phyloP scores from a whole-genome alignment of 192 early-diverging fungal species.

The Coemansia sp. region DNA sequence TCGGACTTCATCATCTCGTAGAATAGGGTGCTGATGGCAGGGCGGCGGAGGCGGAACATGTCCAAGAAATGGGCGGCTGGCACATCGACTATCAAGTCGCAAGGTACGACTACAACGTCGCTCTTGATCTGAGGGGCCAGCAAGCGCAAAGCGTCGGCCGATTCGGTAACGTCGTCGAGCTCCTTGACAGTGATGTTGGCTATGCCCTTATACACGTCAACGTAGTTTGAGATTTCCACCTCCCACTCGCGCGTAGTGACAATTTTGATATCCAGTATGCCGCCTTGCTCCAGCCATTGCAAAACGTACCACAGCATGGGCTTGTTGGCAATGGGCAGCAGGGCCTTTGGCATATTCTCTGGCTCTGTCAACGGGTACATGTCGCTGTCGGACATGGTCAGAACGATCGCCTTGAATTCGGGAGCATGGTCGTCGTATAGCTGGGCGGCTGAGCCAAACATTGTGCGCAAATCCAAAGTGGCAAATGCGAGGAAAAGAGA shows the following conservation, averaged over 20 bases:
- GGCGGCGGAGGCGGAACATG: conserved; percentile 71
- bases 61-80: conserved; percentile 83
- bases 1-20: conserved; percentile 78
- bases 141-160: conserved; percentile 80
- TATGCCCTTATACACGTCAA: conserved; percentile 54
- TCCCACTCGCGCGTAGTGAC: conserved; percentile 67
- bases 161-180: conserved; percentile 61
- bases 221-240: conserved; percentile 56
- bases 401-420: conserved; percentile 49
- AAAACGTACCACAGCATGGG: conserved; percentile 94
- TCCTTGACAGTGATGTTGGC: conserved; percentile 55
- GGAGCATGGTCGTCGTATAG: conserved; percentile 35
- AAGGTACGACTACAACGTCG: conserved; percentile 90
- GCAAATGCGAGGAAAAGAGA: background rate
- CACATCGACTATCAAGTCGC: conserved; percentile 87
- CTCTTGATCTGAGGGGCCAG: conserved; percentile 82
- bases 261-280: conserved; percentile 72
- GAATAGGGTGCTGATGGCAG: conserved; percentile 79
- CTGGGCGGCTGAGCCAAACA: conserved; percentile 36
- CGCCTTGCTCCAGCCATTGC: conserved; percentile 89
- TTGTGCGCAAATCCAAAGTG: background rate
- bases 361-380: conserved; percentile 79
- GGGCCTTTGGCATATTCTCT: conserved; percentile 85
- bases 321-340: conserved; percentile 90
- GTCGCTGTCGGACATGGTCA: conserved; percentile 39